Evolutionary conservation across 176 grass and related monocot species (phyloP), one percentile per base, ranked within the genome.

Genomic region (Olyra latifolia): DNA sequence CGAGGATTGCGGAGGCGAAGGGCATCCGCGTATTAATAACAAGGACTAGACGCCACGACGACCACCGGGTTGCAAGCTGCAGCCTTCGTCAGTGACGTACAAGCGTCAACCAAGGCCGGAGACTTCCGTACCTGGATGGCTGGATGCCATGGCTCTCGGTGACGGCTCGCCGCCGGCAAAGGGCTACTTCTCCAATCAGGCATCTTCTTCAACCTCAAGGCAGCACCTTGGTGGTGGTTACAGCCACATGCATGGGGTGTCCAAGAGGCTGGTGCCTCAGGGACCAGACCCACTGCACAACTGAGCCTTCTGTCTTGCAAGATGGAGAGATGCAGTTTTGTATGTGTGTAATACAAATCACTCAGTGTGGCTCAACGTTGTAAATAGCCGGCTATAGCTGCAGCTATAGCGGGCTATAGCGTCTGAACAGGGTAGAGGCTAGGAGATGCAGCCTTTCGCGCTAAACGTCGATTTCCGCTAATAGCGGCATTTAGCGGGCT

Each of bases 221-320:
- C 14, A 41, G 14, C 71, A 43, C 8, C 16, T 14, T 30, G 64
- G 52, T 23, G 38, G 58, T 70, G 69, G 61, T 7, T 63, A 28
- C 66, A 72, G 20, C 50, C 29, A 32, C 17, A 81, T 83, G 56
- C 80, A 58, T 47, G 71, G 13, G 13, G 90, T 78, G 13, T 93
- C 93, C 52, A 96, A 88, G 63, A 90, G 93, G 84, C 0, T 82
- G 82, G 90, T 96, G 50, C 93, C 90, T 45, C 90, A 96, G 69
- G 90, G 93, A 10, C 90, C 93, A 80, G 92, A 96, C 43, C 93
- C 90, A 86, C 90, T 96, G 73, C 93, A 96, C 71, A 92, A 96
- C 59, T 17, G 67, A 48, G 27, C 39, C 44, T 20, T 39, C 46
- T 77, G 23, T 19, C 28, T 17, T 77, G 43, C 25, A 55, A 45